phyloP scores from a whole-genome alignment of 2,329 filamentous ascomycete genomes.

The Alternaria dauci region DNA sequence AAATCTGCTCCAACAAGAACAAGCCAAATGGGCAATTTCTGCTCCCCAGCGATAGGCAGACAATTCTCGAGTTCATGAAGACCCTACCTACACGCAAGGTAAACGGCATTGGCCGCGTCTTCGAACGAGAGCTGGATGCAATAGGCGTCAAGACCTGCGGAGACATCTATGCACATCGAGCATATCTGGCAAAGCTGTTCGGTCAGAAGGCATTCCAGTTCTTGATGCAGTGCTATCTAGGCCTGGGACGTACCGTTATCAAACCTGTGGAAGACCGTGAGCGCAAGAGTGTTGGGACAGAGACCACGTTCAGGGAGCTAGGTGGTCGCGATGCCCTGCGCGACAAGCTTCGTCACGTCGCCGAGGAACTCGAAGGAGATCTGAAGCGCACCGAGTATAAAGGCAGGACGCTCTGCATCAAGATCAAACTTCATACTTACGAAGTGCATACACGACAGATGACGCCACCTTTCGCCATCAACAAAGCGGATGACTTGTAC shows the following conservation, averaged over 20 bases:
- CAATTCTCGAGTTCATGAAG: constrained; percentile 86
- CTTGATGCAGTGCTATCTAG: constrained; percentile 82
- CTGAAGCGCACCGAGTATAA: constrained; percentile 81
- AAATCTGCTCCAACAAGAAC: constrained; percentile 94
- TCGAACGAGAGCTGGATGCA: constrained; percentile 88
- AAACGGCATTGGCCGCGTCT: constrained; percentile 92
- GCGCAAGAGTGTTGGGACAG: constrained; percentile 91
- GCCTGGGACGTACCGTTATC: constrained; percentile 83
- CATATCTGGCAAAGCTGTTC: constrained; percentile 78
- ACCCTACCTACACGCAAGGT: constrained; percentile 87
- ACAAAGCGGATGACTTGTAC: constrained; percentile 81
- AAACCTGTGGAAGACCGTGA: constrained; percentile 90
- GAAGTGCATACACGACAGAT: constrained; percentile 88
- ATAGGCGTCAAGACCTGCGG: constrained; percentile 89
- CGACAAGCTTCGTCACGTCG: constrained; percentile 79
- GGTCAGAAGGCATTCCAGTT: constrained; percentile 93
- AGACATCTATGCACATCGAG: constrained; percentile 81
- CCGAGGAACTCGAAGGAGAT: constrained; percentile 87
- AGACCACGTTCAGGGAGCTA: constrained; percentile 88
- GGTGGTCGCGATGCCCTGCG: constrained; percentile 72
- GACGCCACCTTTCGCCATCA: constrained; percentile 75
- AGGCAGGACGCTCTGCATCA: constrained; percentile 88
- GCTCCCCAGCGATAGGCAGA: constrained; percentile 73
- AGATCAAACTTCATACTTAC: constrained; percentile 93
- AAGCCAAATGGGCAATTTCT: constrained; percentile 94